These are phyloP conservation scores for Blastobotrys arbuscula DNA, from an alignment of 1,139 yeast genomes.

Conservation along the genomic window DNA sequence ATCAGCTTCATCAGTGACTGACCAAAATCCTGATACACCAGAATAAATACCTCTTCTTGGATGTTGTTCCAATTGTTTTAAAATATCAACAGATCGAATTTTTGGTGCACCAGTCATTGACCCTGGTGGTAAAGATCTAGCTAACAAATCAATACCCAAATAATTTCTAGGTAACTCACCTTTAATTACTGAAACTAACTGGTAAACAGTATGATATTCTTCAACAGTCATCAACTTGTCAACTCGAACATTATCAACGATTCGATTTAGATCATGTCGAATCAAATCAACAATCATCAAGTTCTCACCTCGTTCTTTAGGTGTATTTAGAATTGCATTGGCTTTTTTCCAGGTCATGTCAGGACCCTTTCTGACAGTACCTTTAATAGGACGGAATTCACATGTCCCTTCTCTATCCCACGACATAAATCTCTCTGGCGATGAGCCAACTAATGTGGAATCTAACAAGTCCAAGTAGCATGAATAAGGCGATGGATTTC, in stretches of 20 bases:
- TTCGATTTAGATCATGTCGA: slow-evolving; percentile 78
- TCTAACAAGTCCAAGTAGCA: slow-evolving; percentile 67
- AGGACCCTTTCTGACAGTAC: slow-evolving; percentile 72
- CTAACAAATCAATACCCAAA: slow-evolving; percentile 72
- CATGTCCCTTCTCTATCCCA: slow-evolving; percentile 59
- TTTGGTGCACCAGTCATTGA: slow-evolving; percentile 99
- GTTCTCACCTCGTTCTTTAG: slow-evolving; percentile 94
- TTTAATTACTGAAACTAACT: slow-evolving; percentile 80
- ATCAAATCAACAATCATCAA: slow-evolving; percentile 95
- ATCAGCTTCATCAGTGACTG: slow-evolving; percentile 79
- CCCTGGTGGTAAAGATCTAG: slow-evolving; percentile 88
- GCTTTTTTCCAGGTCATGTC: slow-evolving; percentile 48
- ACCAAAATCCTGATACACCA: slow-evolving; percentile 96
- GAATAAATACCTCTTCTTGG: slow-evolving; percentile 81
- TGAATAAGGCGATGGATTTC: slow-evolving; percentile 92
- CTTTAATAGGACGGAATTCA: slow-evolving; percentile 91
- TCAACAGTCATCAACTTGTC: slow-evolving; percentile 84
- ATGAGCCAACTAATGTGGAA: slow-evolving; percentile 69
- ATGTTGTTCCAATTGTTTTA: slow-evolving; percentile 47
- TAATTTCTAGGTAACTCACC: slow-evolving; percentile 49
- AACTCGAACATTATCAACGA: slow-evolving; percentile 63
- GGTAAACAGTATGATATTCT: slow-evolving; percentile 86
- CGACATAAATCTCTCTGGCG: slow-evolving; percentile 87
- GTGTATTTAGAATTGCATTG: slow-evolving; percentile 60
- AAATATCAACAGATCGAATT: slow-evolving; percentile 78